Percentiles rank a stretch among this genome's conserved stretches.
phyloP scores from a whole-genome alignment of 2,329 filamentous ascomycete species.

The Coccinonectria pachysandricola region DNA sequence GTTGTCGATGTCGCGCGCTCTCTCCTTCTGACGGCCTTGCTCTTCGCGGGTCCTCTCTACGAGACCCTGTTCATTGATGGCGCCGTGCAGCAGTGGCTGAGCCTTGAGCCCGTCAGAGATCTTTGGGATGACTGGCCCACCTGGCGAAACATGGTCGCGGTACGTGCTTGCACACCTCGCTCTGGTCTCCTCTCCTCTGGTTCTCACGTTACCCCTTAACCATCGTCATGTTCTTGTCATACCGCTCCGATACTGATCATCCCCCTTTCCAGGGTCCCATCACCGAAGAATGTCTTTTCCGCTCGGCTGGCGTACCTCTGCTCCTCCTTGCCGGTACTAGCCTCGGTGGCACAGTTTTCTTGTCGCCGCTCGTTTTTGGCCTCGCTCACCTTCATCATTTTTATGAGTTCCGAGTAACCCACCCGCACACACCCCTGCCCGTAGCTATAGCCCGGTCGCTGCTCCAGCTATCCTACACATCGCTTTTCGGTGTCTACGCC shows the following conservation, averaged over 20 bases:
- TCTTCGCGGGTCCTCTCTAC: constrained; percentile 80
- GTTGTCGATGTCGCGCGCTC: constrained; percentile 51
- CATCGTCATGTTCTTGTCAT: constrained; percentile 5
- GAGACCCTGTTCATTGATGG: constrained; percentile 66
- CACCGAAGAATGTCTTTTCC: constrained; percentile 91
- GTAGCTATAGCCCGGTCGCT: constrained; percentile 60
- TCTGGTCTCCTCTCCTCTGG: constrained; percentile 5
- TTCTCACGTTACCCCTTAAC: neutral
- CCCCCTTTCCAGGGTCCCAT: constrained; percentile 55
- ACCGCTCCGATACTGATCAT: constrained; percentile 3
- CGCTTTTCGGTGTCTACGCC: constrained; percentile 85
- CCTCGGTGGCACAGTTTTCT: constrained; percentile 55
- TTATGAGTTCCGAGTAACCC: constrained; percentile 80
- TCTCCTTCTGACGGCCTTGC: constrained; percentile 61
- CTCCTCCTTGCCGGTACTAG: constrained; percentile 61
- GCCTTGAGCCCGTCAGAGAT: constrained; percentile 43
- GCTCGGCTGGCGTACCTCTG: constrained; percentile 73
- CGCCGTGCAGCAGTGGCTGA: constrained; percentile 54
- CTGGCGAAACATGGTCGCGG: constrained; percentile 80
- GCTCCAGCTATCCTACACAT: constrained; percentile 83
- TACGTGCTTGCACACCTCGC: constrained; percentile 35
- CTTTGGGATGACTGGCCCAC: constrained; percentile 64
- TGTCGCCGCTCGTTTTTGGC: constrained; percentile 82
- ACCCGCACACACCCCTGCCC: constrained; percentile 56
- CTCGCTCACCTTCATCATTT: constrained; percentile 92